These are phyloP conservation scores for Gaeumannomyces sp. DNA, from an alignment of 2,329 filamentous ascomycete species.

Conservation along the genomic window DNA sequence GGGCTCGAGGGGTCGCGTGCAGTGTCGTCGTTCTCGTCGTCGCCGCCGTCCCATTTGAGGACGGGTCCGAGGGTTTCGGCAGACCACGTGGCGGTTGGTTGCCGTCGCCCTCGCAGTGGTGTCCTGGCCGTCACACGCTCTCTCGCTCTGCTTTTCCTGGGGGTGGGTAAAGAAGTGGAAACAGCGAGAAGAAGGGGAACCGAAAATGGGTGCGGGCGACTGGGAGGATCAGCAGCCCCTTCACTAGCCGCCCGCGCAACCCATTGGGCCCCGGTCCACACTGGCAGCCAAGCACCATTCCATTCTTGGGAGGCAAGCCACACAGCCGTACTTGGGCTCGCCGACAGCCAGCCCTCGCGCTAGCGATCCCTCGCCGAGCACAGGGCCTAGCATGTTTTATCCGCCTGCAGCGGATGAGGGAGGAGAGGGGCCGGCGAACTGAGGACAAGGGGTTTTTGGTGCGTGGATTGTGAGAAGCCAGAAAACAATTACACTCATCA, in stretches of 20 bases:
- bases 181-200: conserved; percentile 15
- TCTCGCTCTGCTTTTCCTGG: conserved; percentile 6
- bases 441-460: too few relatives aligned
- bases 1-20: neutral
- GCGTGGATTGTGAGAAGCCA: neutral
- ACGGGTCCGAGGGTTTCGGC: neutral
- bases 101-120: neutral
- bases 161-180: conserved; percentile 19
- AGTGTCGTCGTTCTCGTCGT: conserved; percentile 15
- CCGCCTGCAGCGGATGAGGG: neutral
- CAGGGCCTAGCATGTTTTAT: neutral
- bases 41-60: conserved; percentile 13
- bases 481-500: too few relatives aligned
- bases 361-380: neutral
- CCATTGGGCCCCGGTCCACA: neutral
- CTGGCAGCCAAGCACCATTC: neutral
- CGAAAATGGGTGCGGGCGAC: conserved; percentile 11
- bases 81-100: neutral
- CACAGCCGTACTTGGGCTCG: neutral
- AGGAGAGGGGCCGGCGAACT: neutral
- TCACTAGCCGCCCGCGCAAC: neutral
- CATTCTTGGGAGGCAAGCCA: conserved; percentile 1
- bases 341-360: neutral
- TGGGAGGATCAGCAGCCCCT: conserved; percentile 20
- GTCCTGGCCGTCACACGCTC: conserved; percentile 1